Conservation (phyloP, 306 rosid species). For the Luffa acutangula region DNA sequence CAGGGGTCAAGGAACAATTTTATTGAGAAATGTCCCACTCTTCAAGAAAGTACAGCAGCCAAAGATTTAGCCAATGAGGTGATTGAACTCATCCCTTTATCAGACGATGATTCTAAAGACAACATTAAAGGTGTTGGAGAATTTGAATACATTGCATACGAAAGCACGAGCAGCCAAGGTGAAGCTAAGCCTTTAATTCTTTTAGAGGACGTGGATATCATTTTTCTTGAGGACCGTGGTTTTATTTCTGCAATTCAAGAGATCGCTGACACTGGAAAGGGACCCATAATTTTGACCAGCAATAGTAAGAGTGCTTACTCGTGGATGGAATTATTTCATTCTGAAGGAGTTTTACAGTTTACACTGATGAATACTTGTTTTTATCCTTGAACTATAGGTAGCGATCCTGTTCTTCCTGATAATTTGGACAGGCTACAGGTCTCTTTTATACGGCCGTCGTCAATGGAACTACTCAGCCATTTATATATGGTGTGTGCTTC, state of each 20-base stretch:
- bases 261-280: slow-evolving; percentile 61
- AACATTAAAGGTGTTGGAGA: slow-evolving; percentile 14
- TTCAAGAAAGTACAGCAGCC: slow-evolving; percentile 21
- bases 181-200: slow-evolving; percentile 52
- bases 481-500: slow-evolving; percentile 47
- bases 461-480: slow-evolving; percentile 53
- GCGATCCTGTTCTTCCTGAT: slow-evolving; percentile 45
- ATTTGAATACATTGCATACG: slow-evolving; percentile 16
- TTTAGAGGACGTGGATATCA: slow-evolving; percentile 78
- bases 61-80: slow-evolving; percentile 25
- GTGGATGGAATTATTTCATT: slow-evolving; percentile 6
- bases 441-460: slow-evolving; percentile 52
- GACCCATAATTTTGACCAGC: slow-evolving; percentile 91
- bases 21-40: slow-evolving; percentile 9
- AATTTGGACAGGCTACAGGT: slow-evolving; percentile 36
- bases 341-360: slow-evolving; percentile 13
- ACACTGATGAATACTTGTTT: slow-evolving; percentile 9
- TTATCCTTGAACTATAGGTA: slow-evolving; percentile 38
- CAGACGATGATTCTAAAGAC: slow-evolving; percentile 35
- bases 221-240: slow-evolving; percentile 78
- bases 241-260: slow-evolving; percentile 67
- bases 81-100: slow-evolving; percentile 29
- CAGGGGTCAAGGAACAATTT: slow-evolving; percentile 15
- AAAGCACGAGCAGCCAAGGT: slow-evolving; percentile 12
- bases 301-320: slow-evolving; percentile 53